Evolutionary conservation across 495 filamentous ascomycete species (phyloP), one percentile per base, ranked within the genome.

Genomic region (Penicillium herquei): DNA sequence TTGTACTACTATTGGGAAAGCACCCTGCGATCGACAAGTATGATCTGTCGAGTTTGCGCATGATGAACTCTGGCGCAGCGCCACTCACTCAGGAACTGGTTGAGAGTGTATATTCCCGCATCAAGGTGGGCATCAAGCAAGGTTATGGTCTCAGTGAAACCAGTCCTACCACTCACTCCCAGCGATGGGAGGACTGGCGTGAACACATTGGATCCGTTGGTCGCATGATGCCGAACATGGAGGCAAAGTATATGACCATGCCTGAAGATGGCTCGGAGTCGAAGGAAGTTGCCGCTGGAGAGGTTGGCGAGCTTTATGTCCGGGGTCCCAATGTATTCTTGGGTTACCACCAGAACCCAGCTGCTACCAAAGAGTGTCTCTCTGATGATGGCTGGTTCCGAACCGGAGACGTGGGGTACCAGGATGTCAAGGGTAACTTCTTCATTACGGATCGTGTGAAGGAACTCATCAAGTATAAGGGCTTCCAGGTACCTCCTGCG

Each of bases 111-210:
- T 91, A 91, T 74, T 63, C 81, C 5, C 82, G 92, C 11, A 79
- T 94, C 48, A 83, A 84, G 43, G 75, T 95, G 39, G 87, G 87
- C 40, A 79, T 94, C 32, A 90, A 86, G 58, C 91, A 96, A 63
- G 91, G 89, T 1, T 96, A 91, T 78, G 91, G 91, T n/a, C 88
- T 93, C 76, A 92, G 89, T 5, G 85, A 88, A 67, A 87, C 85
- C 13, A 86, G 83, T 48, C 85, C 85, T 2, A 75, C 74, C 14
- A 73, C 70, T 0, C 72, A 75, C 17, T 78, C 82, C 10, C 83
- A 92, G 70, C 78, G 75, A 9, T 88, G 92, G 83, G 81, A 84
- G 39, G 84, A 88, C 41, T 98, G 94, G 94, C 76, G 80, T 47
- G 82, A 77, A 13, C 81, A 78, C 34, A 84, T 95, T 61, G 94